Percentiles rank a stretch among this genome's conserved stretches.
Conservation (phyloP, 768 basidiomycete species). For the Collybia sp. region DNA sequence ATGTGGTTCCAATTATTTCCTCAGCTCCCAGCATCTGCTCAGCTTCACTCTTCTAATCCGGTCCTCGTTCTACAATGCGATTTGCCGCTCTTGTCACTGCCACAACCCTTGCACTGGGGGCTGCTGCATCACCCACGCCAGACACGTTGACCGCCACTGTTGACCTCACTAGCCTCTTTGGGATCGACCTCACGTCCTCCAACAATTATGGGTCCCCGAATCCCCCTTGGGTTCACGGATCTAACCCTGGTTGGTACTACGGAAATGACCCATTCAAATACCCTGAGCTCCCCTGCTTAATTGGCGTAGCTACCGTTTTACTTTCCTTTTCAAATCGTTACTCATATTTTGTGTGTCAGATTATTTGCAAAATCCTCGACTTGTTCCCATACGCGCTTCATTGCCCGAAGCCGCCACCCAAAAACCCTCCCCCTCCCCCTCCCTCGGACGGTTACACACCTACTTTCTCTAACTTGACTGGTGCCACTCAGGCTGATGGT, state of each 20-base stretch:
- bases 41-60: neutral
- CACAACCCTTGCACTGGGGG: conserved; percentile 9
- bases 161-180: conserved; percentile 12
- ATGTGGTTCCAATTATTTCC: neutral
- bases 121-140: conserved; percentile 14
- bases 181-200: conserved; percentile 20
- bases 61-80: conserved; percentile 20
- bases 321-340: neutral
- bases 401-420: conserved; percentile 24
- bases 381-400: conserved; percentile 31
- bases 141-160: conserved; percentile 10
- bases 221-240: conserved; percentile 27
- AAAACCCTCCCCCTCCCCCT: conserved; percentile 4
- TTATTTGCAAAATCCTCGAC: conserved; percentile 32
- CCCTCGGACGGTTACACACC: conserved; percentile 28
- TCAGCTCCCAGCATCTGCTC: conserved; percentile 6
- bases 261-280: conserved; percentile 23
- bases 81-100: conserved; percentile 20
- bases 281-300: conserved; percentile 24
- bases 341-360: conserved; percentile 12
- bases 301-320: conserved; percentile 18
- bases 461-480: conserved; percentile 35
- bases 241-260: conserved; percentile 39
- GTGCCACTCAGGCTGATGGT: conserved; percentile 35
- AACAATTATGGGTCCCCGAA: conserved; percentile 34